Conservation (phyloP, 257 asterid species). For the Misopates orontium region DNA sequence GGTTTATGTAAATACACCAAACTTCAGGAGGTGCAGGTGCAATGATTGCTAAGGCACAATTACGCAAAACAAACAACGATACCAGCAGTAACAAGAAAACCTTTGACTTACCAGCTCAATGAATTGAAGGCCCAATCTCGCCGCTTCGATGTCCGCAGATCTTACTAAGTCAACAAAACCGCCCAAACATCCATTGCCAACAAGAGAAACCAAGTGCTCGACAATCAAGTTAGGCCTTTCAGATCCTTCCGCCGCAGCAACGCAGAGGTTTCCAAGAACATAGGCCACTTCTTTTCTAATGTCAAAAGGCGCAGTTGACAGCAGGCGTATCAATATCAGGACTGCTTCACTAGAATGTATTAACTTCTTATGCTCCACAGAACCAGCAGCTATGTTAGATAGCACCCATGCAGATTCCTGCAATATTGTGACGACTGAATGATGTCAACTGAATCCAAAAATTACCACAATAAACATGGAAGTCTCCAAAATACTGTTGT, state of each 20-base stretch:
- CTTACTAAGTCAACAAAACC: conserved; percentile 84
- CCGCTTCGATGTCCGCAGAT: conserved; percentile 88
- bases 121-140: conserved; percentile 91
- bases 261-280: conserved; percentile 88
- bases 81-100: background rate
- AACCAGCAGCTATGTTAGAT: conserved; percentile 88
- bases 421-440: conserved; percentile 7
- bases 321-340: conserved; percentile 52
- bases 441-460: background rate
- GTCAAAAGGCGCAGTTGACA: conserved; percentile 81
- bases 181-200: conserved; percentile 67
- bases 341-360: conserved; percentile 79
- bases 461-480: conserved; percentile 22
- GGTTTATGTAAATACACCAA: too few species aligned
- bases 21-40: too few species aligned
- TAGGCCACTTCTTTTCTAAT: conserved; percentile 89
- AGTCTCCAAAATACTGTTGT: background rate
- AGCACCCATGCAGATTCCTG: conserved; percentile 98
- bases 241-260: conserved; percentile 63
- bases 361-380: conserved; percentile 70
- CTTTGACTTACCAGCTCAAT: conserved; percentile 74
- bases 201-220: conserved; percentile 87
- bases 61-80: background rate
- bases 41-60: background rate
- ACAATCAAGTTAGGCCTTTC: conserved; percentile 67